Evolutionary conservation across 2,329 filamentous ascomycete species (phyloP).

Genomic region (Diaporthe destruens): DNA sequence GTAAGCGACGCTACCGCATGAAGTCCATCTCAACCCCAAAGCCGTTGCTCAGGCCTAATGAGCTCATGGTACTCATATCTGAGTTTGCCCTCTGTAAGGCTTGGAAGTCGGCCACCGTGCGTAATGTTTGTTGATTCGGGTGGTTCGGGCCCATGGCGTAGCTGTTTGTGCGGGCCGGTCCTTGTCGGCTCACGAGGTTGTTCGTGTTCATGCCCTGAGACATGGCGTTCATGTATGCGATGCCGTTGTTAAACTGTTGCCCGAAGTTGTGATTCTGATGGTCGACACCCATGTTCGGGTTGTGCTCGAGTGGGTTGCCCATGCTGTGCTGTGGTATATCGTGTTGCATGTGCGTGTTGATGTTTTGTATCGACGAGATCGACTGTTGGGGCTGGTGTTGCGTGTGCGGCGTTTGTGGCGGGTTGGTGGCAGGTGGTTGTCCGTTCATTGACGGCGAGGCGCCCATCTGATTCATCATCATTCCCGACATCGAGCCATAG

Average conservation of each 20-base stretch:
- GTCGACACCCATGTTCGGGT: constrained; percentile 50
- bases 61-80: constrained; percentile 53
- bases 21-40: constrained; percentile 56
- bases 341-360: constrained; percentile 52
- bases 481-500: constrained; percentile 64
- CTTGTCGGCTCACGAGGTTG: constrained; percentile 51
- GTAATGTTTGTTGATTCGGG: constrained; percentile 51
- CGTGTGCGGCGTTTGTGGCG: constrained; percentile 46
- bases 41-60: constrained; percentile 51
- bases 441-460: constrained; percentile 44
- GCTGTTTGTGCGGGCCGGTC: constrained; percentile 55
- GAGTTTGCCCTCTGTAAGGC: constrained; percentile 60
- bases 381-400: constrained; percentile 51
- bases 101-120: constrained; percentile 64
- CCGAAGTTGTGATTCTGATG: constrained; percentile 48
- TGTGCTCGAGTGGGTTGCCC: constrained; percentile 50
- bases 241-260: constrained; percentile 47
- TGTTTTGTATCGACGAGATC: constrained; percentile 50
- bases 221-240: constrained; percentile 45
- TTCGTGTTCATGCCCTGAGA: constrained; percentile 37
- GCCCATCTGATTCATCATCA: constrained; percentile 65
- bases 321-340: constrained; percentile 53
- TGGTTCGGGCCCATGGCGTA: constrained; percentile 54
- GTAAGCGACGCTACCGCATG: constrained; percentile 39
- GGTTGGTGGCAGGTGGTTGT: constrained; percentile 37